phyloP scores from a whole-genome alignment of 805 yeast genomes.

The Candida dendrica region DNA sequence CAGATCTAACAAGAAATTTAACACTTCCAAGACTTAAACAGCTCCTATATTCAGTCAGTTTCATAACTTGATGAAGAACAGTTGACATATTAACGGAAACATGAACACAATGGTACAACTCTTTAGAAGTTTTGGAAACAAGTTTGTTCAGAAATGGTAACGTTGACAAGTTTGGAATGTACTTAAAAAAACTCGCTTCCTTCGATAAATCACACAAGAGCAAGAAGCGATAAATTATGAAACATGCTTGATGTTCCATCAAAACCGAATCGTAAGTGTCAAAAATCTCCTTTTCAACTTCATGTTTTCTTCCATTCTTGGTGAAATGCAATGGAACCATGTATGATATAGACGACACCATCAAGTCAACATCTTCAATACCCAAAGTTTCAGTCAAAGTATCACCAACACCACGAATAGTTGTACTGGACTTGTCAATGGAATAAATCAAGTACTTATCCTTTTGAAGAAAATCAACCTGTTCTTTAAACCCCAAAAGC shows the following conservation, averaged over 20 bases:
- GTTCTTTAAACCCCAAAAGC: constrained; percentile 29
- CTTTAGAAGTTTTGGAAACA: constrained; percentile 2
- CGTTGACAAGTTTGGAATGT: constrained; percentile 7
- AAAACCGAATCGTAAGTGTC: constrained; percentile 11
- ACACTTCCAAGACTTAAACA: constrained; percentile 29
- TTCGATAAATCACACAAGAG: constrained; percentile 32
- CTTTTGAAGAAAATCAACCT: constrained; percentile 5
- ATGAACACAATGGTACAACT: constrained; percentile 4
- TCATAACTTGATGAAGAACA: constrained; percentile 9
- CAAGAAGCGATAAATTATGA: constrained; percentile 32
- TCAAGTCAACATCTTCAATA: constrained; percentile 13
- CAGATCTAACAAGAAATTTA: constrained; percentile 31
- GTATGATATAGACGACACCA: constrained; percentile 28
- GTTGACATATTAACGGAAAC: constrained; percentile 8
- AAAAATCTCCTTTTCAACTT: constrained; percentile 19
- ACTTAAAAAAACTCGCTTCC: constrained; percentile 15
- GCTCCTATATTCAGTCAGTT: constrained; percentile 2
- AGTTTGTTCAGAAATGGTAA: not conserved
- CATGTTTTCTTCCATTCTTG: constrained; percentile 29
- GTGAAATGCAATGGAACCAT: constrained; percentile 38
- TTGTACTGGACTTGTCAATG: constrained; percentile 21
- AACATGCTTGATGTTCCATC: constrained; percentile 16
- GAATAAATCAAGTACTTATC: constrained; percentile 34
- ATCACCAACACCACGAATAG: not conserved
- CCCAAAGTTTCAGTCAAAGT: not conserved